Conservation (phyloP, 495 filamentous ascomycete genomes). For the Xylaria castorea region DNA sequence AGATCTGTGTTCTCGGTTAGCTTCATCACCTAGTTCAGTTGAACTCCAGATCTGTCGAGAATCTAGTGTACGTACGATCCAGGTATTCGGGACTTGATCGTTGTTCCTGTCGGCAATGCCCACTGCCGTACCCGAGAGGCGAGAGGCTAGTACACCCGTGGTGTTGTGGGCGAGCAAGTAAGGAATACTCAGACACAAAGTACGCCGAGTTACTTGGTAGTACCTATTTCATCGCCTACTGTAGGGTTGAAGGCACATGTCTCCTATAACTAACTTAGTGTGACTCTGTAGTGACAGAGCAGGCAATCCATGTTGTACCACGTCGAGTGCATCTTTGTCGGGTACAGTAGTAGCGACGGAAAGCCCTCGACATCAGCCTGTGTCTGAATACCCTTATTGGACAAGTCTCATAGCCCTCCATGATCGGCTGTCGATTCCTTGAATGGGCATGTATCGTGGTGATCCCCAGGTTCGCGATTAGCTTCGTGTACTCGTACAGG, state of each 20-base stretch:
- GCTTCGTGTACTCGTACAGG: conserved; percentile 4
- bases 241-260: neutral
- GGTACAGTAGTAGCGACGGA: neutral
- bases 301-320: conserved; percentile 15
- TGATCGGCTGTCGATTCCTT: conserved; percentile 9
- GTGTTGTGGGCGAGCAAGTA: neutral
- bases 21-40: neutral
- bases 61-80: neutral
- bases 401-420: neutral
- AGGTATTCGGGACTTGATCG: neutral
- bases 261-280: neutral
- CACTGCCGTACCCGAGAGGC: neutral
- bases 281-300: neutral
- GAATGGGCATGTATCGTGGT: neutral
- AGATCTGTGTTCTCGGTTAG: neutral
- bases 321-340: neutral
- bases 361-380: neutral
- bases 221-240: neutral
- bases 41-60: neutral
- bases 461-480: neutral
- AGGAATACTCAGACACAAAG: neutral
- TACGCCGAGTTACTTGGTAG: neutral
- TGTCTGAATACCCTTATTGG: conserved; percentile 11
- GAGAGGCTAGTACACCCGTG: neutral
- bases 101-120: conserved; percentile 2